Conservation (phyloP, 495 filamentous ascomycete genomes). For the Penicillium tannophilum region DNA sequence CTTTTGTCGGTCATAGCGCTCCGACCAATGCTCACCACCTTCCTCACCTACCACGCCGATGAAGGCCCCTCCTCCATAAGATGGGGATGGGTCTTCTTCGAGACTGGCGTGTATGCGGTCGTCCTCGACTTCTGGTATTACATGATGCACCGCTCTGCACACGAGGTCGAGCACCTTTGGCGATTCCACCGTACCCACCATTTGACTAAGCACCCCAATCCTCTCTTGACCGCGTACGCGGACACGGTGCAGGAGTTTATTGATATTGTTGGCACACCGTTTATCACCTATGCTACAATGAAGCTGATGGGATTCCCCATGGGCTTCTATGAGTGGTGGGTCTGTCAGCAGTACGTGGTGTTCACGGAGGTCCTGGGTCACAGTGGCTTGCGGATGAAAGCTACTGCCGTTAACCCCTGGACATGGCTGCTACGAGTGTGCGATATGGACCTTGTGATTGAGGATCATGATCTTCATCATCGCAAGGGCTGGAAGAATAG, state of each 20-base stretch:
- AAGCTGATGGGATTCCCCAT: conserved; percentile 37
- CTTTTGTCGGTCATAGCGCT: conserved; percentile 25
- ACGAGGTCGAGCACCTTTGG: conserved; percentile 43
- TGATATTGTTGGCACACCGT: conserved; percentile 43
- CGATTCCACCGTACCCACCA: conserved; percentile 48
- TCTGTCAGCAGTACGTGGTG: conserved; percentile 44
- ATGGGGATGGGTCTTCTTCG: conserved; percentile 40
- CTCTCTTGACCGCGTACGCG: conserved; percentile 44
- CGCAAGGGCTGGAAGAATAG: conserved; percentile 48
- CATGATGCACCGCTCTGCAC: conserved; percentile 45
- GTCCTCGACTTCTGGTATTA: conserved; percentile 52
- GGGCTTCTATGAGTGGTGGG: conserved; percentile 50
- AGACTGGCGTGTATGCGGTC: conserved; percentile 43
- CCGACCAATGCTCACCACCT: conserved; percentile 11
- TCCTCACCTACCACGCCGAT: conserved; percentile 28
- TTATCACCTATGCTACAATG: conserved; percentile 38
- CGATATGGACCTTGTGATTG: conserved; percentile 42
- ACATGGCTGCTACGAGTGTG: conserved; percentile 39
- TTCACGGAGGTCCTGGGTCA: conserved; percentile 46
- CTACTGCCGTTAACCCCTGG: conserved; percentile 35
- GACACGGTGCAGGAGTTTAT: conserved; percentile 48
- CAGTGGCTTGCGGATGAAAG: conserved; percentile 38
- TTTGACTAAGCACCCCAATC: conserved; percentile 48
- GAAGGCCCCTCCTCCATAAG: conserved; percentile 46
- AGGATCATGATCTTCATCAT: conserved; percentile 49